Evolutionary conservation across 352 stramenopile genomes (phyloP).

Genomic region (Pythium sukuiense): DNA sequence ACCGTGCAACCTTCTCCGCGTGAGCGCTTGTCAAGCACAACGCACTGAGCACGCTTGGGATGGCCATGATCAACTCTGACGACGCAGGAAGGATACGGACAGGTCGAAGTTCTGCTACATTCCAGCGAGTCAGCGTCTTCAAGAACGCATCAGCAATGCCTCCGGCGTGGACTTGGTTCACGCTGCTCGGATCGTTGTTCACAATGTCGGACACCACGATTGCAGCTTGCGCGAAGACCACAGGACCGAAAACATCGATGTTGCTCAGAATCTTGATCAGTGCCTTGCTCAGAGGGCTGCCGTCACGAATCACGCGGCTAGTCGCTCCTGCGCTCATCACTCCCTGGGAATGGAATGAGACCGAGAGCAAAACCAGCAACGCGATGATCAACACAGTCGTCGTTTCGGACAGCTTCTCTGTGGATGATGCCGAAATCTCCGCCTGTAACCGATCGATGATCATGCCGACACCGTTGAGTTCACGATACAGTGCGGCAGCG

Average conservation of each 20-base stretch:
- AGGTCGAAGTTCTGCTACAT: slow-evolving; percentile 59
- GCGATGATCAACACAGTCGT: slow-evolving; percentile 68
- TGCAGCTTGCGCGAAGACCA: slow-evolving; percentile 90
- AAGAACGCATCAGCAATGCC: slow-evolving; percentile 94
- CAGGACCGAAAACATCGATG: slow-evolving; percentile 90
- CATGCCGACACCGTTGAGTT: slow-evolving; percentile 85
- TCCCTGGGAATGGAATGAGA: slow-evolving; percentile 86
- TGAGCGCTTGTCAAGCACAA: slow-evolving; percentile 93
- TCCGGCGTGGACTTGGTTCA: slow-evolving; percentile 93
- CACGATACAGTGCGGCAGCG: slow-evolving; percentile 71
- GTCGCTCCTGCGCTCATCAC: slow-evolving; percentile 87
- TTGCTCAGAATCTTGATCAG: slow-evolving; percentile 90
- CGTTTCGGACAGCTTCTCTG: slow-evolving; percentile 40
- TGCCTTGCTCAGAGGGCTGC: slow-evolving; percentile 84
- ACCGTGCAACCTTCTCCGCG: slow-evolving; percentile 88
- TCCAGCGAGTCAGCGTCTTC: slow-evolving; percentile 85
- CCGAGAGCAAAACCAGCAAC: slow-evolving; percentile 74
- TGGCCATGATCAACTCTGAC: slow-evolving; percentile 93
- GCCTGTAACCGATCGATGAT: slow-evolving; percentile 74
- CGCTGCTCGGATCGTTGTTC: slow-evolving; percentile 95
- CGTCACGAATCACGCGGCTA: slow-evolving; percentile 85
- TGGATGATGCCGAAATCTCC: slow-evolving; percentile 36
- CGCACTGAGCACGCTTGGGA: slow-evolving; percentile 93
- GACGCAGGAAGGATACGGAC: slow-evolving; percentile 69
- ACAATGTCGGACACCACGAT: slow-evolving; percentile 96